Evolutionary conservation across 371 early-diverging fungal genomes (phyloP), one percentile per base, ranked within the genome.

Genomic region (Syncephalastrum sp.): DNA sequence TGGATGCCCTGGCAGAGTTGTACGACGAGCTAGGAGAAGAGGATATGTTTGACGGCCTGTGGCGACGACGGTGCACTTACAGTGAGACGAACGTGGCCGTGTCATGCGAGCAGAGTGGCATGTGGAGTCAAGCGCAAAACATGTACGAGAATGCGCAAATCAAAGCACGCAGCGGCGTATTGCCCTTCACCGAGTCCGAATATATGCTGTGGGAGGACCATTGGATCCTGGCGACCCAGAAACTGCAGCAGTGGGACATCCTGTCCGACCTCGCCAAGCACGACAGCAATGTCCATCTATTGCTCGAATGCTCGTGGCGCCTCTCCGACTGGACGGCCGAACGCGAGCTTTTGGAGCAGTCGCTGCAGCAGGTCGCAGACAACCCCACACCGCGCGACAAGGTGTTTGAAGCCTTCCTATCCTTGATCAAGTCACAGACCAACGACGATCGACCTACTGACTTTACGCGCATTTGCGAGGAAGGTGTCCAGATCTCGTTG

Each of bases 171-270:
- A 89, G 88, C 3, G 93, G 94, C 0, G 83, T 85, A 2, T 67
- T 96, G 47, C 91, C 94, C 3, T 96, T 96, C 65, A 87, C 92
- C n/a, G 99, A 99, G 69, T 84, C 95, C 1, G 99, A 99, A 68
- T 99, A 96, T 64, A 84, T 85, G 50, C 70, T 98, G 6, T 99
- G 99, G 99, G 98, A 99, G 74, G 91, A 96, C 49, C 95, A 94
- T 62, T 99, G 99, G 93, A 86, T 98, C 19, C 69, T 73, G 15
- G 94, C 96, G 58, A 90, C 98, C 0, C 84, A 95, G 64, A 86
- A 91, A 51, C 74, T 99, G 41, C 99, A 99, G 74, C 97, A 96
- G 65, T 99, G 99, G 99, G 99, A 99, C 60, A 85, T 98, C 50
- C 74, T 98, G 50, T 80, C 86, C 3, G 99, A 99, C 41, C 82